Conservation (phyloP, 2,329 filamentous ascomycete genomes). For the Claviceps quebecensis region DNA sequence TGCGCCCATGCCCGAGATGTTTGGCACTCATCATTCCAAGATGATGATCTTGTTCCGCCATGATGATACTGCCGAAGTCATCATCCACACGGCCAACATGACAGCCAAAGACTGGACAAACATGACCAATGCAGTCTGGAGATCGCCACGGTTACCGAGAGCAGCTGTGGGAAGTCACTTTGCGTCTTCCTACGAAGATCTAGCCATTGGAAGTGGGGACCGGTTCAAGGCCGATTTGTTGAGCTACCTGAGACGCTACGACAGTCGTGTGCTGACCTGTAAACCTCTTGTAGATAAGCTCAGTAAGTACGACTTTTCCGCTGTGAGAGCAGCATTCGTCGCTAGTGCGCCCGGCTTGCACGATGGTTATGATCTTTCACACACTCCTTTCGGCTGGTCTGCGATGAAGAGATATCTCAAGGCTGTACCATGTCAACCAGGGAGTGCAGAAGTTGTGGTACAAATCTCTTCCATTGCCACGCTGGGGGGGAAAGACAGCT, state of each 20-base stretch:
- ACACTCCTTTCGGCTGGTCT: slow-evolving; percentile 64
- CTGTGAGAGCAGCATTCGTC: slow-evolving; percentile 56
- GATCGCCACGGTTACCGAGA: slow-evolving; percentile 54
- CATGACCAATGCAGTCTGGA: slow-evolving; percentile 76
- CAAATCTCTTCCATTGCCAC: slow-evolving; percentile 77
- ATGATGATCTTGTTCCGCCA: slow-evolving; percentile 75
- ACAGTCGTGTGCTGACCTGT: slow-evolving; percentile 39
- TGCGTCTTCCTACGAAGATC: slow-evolving; percentile 1
- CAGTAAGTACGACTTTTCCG: slow-evolving; percentile 50
- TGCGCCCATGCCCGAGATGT: slow-evolving; percentile 70
- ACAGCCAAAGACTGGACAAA: slow-evolving; percentile 78
- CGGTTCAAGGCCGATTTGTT: slow-evolving; percentile 67
- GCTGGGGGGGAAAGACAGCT: slow-evolving; percentile 53
- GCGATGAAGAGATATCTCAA: slow-evolving; percentile 47
- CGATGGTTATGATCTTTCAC: slow-evolving; percentile 28
- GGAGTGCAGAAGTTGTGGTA: slow-evolving; percentile 35
- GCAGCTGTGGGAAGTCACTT: slow-evolving; percentile 5
- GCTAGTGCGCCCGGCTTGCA: slow-evolving; percentile 64
- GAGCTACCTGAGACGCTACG: slow-evolving; percentile 58
- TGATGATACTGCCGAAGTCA: slow-evolving; percentile 61
- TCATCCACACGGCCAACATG: slow-evolving; percentile 88
- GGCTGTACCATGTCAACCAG: slow-evolving; percentile 31
- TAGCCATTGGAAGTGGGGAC: slow-evolving; percentile 40
- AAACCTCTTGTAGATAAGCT: slow-evolving; percentile 43
- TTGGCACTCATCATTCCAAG: slow-evolving; percentile 76